phyloP scores from a whole-genome alignment of 768 basidiomycete species.

The Lyophyllum semitale region DNA sequence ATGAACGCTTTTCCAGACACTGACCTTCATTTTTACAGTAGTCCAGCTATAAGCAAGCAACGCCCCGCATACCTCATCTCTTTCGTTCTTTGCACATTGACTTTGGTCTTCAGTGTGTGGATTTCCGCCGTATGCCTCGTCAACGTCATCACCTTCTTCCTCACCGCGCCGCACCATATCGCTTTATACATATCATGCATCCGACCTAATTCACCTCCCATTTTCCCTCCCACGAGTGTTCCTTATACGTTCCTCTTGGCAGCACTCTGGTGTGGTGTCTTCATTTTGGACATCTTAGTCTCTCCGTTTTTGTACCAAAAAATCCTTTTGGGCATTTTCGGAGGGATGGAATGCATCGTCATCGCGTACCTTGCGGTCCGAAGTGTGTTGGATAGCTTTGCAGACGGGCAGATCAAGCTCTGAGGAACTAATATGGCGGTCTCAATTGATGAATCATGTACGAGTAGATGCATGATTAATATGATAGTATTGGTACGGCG shows the following conservation, averaged over 20 bases:
- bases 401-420: constrained; percentile 14
- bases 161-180: constrained; percentile 14
- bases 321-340: constrained; percentile 9
- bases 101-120: constrained; percentile 4
- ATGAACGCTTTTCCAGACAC: too few species aligned
- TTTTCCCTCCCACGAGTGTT: constrained; percentile 3
- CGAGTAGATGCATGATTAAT: too few species aligned
- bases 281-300: constrained; percentile 6
- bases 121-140: constrained; percentile 6
- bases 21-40: not conserved
- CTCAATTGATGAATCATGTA: too few species aligned
- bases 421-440: not conserved
- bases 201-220: constrained; percentile 3
- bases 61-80: too few species aligned
- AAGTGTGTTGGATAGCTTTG: constrained; percentile 10
- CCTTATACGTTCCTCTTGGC: constrained; percentile 4
- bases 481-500: too few species aligned
- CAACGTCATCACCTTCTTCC: constrained; percentile 13
- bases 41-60: too few species aligned
- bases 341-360: constrained; percentile 11
- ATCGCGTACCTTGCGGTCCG: constrained; percentile 1
- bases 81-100: too few species aligned
- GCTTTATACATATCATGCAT: constrained; percentile 4
- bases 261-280: constrained; percentile 8
- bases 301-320: not conserved